Evolutionary conservation across 495 filamentous ascomycete species (phyloP).

Genomic region (Cercophora samala): DNA sequence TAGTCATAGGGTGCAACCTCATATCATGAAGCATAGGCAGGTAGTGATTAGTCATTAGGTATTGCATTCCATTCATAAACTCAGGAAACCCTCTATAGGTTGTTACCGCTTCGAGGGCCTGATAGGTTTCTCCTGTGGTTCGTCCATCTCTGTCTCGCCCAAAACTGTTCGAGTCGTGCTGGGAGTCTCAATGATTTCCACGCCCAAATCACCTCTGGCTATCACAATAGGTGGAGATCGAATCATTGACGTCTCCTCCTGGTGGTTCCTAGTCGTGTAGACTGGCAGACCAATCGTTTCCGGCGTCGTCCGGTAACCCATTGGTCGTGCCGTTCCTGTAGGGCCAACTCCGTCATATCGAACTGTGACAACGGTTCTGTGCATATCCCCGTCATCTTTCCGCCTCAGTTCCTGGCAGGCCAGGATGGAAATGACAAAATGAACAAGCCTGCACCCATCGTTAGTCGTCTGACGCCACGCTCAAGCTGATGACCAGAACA

Average conservation of each 20-base stretch:
- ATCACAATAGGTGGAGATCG: constrained; percentile 4
- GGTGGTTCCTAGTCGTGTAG: constrained; percentile 5
- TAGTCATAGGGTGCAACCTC: neutral
- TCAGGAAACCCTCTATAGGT: neutral
- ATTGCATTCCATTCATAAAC: neutral
- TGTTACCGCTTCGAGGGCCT: neutral
- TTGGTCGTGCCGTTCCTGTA: constrained; percentile 21
- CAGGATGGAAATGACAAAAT: constrained; percentile 24
- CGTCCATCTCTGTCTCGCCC: neutral
- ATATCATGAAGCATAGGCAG: neutral
- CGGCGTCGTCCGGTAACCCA: constrained; percentile 11
- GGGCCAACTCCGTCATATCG: constrained; percentile 28
- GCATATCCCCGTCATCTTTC: constrained; percentile 16
- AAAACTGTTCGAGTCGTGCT: neutral
- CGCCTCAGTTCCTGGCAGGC: constrained; percentile 23
- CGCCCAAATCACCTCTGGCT: constrained; percentile 10
- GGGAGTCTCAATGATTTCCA: neutral
- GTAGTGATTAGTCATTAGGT: neutral
- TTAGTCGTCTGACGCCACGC: neutral
- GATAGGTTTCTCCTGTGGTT: neutral
- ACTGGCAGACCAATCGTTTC: constrained; percentile 15
- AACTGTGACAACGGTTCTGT: constrained; percentile 15
- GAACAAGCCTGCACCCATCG: constrained; percentile 13
- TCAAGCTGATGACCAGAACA: neutral
- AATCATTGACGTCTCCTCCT: neutral